Percentiles rank a stretch among this genome's conserved stretches.
phyloP scores from a whole-genome alignment of 2,329 filamentous ascomycete genomes.

The Pseudofabraea citricarpa region DNA sequence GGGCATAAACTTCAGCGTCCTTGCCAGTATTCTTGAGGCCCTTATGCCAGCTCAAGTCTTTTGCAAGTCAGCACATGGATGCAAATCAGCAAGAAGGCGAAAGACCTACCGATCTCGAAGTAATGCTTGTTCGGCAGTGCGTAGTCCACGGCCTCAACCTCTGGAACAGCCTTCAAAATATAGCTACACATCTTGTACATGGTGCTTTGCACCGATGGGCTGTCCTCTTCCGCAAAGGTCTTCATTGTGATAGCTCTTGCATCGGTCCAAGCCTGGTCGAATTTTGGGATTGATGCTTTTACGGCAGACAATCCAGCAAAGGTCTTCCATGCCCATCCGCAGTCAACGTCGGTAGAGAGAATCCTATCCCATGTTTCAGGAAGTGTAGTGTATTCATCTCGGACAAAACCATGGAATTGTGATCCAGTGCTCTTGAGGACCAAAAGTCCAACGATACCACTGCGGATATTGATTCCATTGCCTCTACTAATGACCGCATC shows the following conservation, averaged over 20 bases:
- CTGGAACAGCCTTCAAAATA: conserved; percentile 72
- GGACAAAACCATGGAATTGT: conserved; percentile 89
- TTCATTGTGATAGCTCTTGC: conserved; percentile 85
- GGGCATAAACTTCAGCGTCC: conserved; percentile 92
- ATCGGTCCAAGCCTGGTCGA: conserved; percentile 72
- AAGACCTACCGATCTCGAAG: conserved; percentile 79
- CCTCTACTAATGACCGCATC: conserved; percentile 64
- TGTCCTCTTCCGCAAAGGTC: conserved; percentile 85
- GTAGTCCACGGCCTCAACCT: conserved; percentile 72
- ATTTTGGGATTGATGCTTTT: conserved; percentile 55
- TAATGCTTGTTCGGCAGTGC: conserved; percentile 97
- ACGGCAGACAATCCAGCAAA: conserved; percentile 67
- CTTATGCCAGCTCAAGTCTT: conserved; percentile 96
- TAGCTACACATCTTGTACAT: conserved; percentile 98
- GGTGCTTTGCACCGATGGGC: conserved; percentile 89
- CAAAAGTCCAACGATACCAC: conserved; percentile 73
- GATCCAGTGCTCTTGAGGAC: conserved; percentile 97
- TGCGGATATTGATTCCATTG: conserved; percentile 69
- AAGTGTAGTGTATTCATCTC: conserved; percentile 89
- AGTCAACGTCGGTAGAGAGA: conserved; percentile 87
- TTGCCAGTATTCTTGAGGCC: conserved; percentile 90
- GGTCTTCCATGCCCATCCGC: conserved; percentile 77
- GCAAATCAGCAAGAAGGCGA: conserved; percentile 5
- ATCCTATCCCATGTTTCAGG: conserved; percentile 93
- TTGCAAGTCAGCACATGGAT: conserved; percentile 7